Percentiles rank a stretch among this genome's conserved stretches.
Evolutionary conservation across 331 rosid species (phyloP).

Genomic region (Erythrophleum ivorense): DNA sequence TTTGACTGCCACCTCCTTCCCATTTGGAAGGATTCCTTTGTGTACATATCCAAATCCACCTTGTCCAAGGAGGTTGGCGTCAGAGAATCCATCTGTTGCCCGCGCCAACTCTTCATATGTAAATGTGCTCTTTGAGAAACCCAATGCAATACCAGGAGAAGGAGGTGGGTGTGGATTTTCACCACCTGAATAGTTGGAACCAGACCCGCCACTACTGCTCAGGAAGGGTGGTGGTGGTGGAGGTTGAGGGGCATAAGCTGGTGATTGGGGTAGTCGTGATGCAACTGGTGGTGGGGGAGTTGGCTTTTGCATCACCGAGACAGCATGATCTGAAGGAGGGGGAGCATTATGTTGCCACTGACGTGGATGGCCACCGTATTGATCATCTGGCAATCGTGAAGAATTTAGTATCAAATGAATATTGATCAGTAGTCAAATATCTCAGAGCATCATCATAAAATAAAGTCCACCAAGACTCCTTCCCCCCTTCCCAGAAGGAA

Average conservation of each 20-base stretch:
- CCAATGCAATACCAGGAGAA: slow-evolving; percentile 62
- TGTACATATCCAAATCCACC: slow-evolving; percentile 99
- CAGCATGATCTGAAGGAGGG: slow-evolving; percentile 62
- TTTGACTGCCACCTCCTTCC: slow-evolving; percentile 94
- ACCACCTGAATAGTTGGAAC: slow-evolving; percentile 85
- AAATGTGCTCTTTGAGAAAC: slow-evolving; percentile 79
- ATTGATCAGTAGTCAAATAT: slow-evolving; percentile 6
- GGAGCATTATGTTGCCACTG: slow-evolving; percentile 74
- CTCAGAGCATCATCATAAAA: slow-evolving; percentile 23
- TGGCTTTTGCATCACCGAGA: slow-evolving; percentile 59
- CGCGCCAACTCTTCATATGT: slow-evolving; percentile 82
- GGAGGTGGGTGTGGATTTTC: slow-evolving; percentile 72
- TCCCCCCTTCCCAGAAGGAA: not conserved
- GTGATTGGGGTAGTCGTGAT: slow-evolving; percentile 56
- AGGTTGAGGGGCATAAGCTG: slow-evolving; percentile 42
- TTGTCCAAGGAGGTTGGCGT: slow-evolving; percentile 93
- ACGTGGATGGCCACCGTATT: slow-evolving; percentile 66
- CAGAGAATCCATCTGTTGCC: slow-evolving; percentile 95
- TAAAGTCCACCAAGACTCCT: not conserved
- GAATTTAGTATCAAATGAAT: slow-evolving; percentile 31
- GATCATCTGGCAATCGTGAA: slow-evolving; percentile 58
- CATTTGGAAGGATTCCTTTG: slow-evolving; percentile 88
- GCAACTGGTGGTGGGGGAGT: slow-evolving; percentile 65
- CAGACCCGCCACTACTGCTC: slow-evolving; percentile 86
- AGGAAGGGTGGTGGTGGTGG: slow-evolving; percentile 56